Base-by-base conservation (phyloP, 208 protist genomes). In the Naegleria fowleri region DNA sequence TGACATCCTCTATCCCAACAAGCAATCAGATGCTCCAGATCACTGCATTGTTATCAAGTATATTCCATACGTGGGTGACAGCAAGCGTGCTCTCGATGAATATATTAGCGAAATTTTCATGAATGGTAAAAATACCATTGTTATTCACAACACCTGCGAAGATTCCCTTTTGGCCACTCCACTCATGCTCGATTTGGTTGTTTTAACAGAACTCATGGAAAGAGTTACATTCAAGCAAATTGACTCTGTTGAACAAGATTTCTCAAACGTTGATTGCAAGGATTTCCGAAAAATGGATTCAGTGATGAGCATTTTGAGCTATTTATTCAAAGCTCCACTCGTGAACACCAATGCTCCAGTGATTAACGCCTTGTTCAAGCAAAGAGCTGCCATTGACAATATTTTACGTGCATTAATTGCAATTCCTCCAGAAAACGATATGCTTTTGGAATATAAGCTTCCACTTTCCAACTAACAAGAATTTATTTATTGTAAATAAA, bases 21-120 rank as follows among this genome's bases (percentile, higher is more conserved):
- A 94, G 86, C 67, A 94, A 83, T 92, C 90, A 55, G 96, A 98
- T 91, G 96, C 99, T 92, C 98, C 98, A 83, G 98, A 99, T 92
- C 99, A 99, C 95, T 96, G 97, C 90, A 97, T 99, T 91, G 98
- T 99, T 84, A 99, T 99, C 94, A 99, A 99, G 93, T 99, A 99
- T 94, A 93, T 99, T 40, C 98, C 98, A 67, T 96, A 96, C 94
- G 98, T 99, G 55, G 96, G 96, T 91, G 98, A 98, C 92, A 97
- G 95, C 93, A 99, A 99, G 97, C 95, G 99, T 85, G 99, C 99
- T 33, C 94, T 99, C 93, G 99, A 99, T 93, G 99, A 99, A 95
- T 99, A 99, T 94, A 97, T 94, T 33, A 98, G 97, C 36, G 96
- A 98, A 87, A 99, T 99, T 91, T 99, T 99, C 95, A 97, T 99